Base-by-base conservation (phyloP, 1,284 basidiomycete genomes). In the Cutaneotrichosporon mucoides region DNA sequence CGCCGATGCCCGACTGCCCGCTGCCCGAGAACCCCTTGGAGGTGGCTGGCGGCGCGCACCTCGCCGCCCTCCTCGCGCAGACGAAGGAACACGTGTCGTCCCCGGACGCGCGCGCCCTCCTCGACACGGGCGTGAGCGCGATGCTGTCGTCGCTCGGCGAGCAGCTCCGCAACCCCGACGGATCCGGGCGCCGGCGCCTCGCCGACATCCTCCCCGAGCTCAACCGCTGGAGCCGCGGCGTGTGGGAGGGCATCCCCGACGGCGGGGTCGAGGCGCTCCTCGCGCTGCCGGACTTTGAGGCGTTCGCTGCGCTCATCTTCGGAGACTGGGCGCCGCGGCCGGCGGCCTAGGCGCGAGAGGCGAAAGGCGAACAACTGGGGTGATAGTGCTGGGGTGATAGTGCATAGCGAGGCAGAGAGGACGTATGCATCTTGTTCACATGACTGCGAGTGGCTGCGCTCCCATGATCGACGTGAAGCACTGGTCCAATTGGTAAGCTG, bases 241-340 rank as follows among this genome's bases (percentile, higher is more conserved):
- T 78, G 3, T 79, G 76, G 76, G 73, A 75, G 55, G 71, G 68
- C 9, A 58, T 76, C 8, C 77, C 77, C 5, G 77, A 76, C 59
- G 66, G 64, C 46, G 75, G 75, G 8, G 68, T 79, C 10, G 77
- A 77, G 66, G 71, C 66, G 6, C 45, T 77, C 54, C 58, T 75
- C 43, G 61, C 66, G 6, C 57, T 74, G 11, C 66, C 67, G 15
- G 76, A 77, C 53, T 73, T 66, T 54, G 73, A 77, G 64, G 67
- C 67, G 4, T 77, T 78, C 60, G 68, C 75, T 5, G 76, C 75
- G 0, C 64, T 79, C 53, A 68, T 79, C 24, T 79, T 77, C 66
- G 77, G 73, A 8, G 77, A 79, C 66, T 78, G 75, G 75, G 73
- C 75, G 24, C 66, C 67, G 24, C 35, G 61, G 55, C 49, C 36